A percentile compares a stretch with the other conserved stretches of the same genome.
phyloP scores from a whole-genome alignment of 1,139 yeast genomes.

The Saccharomycopsis phalli region DNA sequence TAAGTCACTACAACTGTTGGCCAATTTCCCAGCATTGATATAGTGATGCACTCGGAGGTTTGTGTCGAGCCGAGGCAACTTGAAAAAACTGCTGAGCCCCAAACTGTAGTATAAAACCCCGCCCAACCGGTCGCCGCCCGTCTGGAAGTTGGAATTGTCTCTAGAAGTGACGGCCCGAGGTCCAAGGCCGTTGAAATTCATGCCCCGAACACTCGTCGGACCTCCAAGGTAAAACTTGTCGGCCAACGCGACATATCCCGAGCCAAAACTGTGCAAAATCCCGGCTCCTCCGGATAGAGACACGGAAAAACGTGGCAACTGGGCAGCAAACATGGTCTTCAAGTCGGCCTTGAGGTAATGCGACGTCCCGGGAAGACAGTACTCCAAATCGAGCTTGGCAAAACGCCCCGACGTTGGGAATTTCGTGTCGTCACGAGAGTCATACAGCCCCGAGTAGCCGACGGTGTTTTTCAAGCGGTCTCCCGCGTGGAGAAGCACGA shows the following conservation, averaged over 20 bases:
- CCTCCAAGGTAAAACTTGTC: slow-evolving; percentile 66
- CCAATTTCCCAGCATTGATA: slow-evolving; percentile 62
- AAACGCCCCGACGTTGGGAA: slow-evolving; percentile 53
- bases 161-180: slow-evolving; percentile 42
- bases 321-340: slow-evolving; percentile 39
- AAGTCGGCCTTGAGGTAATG: slow-evolving; percentile 39
- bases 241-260: slow-evolving; percentile 26
- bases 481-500: slow-evolving; percentile 42
- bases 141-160: slow-evolving; percentile 6
- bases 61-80: slow-evolving; percentile 53
- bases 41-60: slow-evolving; percentile 65
- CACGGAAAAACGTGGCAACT: slow-evolving; percentile 28
- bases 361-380: slow-evolving; percentile 29
- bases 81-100: slow-evolving; percentile 60
- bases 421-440: slow-evolving; percentile 46
- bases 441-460: slow-evolving; percentile 42
- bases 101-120: slow-evolving; percentile 70
- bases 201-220: slow-evolving; percentile 75
- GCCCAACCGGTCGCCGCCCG: slow-evolving; percentile 46
- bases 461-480: slow-evolving; percentile 51
- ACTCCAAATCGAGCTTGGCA: slow-evolving; percentile 48
- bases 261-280: background rate
- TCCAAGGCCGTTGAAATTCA: slow-evolving; percentile 72
- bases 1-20: slow-evolving; percentile 28
- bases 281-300: slow-evolving; percentile 46